phyloP scores from a whole-genome alignment of 2,329 filamentous ascomycete species.

The Alternaria brassicicola region DNA sequence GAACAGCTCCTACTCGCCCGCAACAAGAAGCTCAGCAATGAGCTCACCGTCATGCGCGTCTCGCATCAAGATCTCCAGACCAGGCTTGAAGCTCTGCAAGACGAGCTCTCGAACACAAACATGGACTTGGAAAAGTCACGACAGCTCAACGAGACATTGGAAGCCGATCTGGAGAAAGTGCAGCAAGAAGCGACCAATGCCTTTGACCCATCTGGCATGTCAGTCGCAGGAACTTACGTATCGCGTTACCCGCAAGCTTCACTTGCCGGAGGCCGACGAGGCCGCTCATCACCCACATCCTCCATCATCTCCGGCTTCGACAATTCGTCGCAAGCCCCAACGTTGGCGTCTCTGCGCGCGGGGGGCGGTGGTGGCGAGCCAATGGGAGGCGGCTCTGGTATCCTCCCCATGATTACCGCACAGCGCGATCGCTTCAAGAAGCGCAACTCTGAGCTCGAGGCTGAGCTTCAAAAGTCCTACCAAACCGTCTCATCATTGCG shows the following conservation, averaged over 20 bases:
- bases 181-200: constrained; percentile 84
- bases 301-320: constrained; percentile 99
- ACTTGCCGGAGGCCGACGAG: constrained; percentile 59
- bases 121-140: constrained; percentile 85
- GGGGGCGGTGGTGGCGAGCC: constrained; percentile 62
- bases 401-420: constrained; percentile 96
- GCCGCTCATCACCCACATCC: constrained; percentile 86
- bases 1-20: constrained; percentile 89
- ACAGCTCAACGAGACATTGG: constrained; percentile 83
- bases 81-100: constrained; percentile 78
- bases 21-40: constrained; percentile 96
- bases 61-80: constrained; percentile 91
- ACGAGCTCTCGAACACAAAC: constrained; percentile 82
- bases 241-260: constrained; percentile 75
- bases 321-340: constrained; percentile 39
- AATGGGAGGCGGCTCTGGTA: constrained; percentile 79
- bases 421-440: constrained; percentile 98
- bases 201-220: constrained; percentile 84
- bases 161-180: constrained; percentile 86
- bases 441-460: constrained; percentile 87
- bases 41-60: constrained; percentile 88
- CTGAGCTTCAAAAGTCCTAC: constrained; percentile 85
- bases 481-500: constrained; percentile 81
- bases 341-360: constrained; percentile 64
- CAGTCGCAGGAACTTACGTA: constrained; percentile 88